Base-by-base conservation (phyloP, 2,329 filamentous ascomycete species). In the Cyclaneusma minus region DNA sequence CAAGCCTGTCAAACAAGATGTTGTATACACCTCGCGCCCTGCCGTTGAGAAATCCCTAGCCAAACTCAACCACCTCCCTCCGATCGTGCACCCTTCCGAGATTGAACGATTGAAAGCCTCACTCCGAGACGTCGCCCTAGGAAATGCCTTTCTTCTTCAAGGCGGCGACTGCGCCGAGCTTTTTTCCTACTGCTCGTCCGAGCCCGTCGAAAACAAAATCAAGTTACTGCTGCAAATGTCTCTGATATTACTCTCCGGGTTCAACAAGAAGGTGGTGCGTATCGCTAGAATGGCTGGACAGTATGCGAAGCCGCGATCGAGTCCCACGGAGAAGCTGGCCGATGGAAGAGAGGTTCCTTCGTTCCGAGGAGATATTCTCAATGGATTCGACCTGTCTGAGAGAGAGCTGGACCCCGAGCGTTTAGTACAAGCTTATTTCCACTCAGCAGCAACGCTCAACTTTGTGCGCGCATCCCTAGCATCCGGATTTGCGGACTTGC, bases 151-250 rank as follows among this genome's bases (percentile, higher is more conserved):
- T 50, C 63, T 98, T 7, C 69, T 98, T 4, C 89, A 98, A 56
- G 89, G 89, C 33, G 89, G 87, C 35, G 89, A 98, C 55, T 98
- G 89, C 47, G 89, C 89, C 10, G 89, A 98, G 58, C 67, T 95
- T 7, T 98, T 98, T 45, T 83, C 89, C 52, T 98, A 98, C 60
- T 98, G 89, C 54, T 75, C 80, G 42, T 77, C 84, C 49, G 67
- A 68, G 9, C 78, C 80, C 37, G 94, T 98, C 40, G 84, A 95
- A 55, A 78, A 82, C 35, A 98, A 95, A 62, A 83, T 95, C 52
- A 95, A 95, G 57, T 68, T 98, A 14, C 66, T 98, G 16, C 60
- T 98, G 32, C 89, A 98, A 56, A 95, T 98, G 87, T 92, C 82
- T 38, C 58, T 98, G 40, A 82, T 98, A 1, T 63, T 98, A 33